Percentiles rank a stretch among this genome's conserved stretches.
These are phyloP conservation scores for Neofusicoccum umdonicola DNA, from an alignment of 2,329 filamentous ascomycete genomes.

Conservation along the genomic window DNA sequence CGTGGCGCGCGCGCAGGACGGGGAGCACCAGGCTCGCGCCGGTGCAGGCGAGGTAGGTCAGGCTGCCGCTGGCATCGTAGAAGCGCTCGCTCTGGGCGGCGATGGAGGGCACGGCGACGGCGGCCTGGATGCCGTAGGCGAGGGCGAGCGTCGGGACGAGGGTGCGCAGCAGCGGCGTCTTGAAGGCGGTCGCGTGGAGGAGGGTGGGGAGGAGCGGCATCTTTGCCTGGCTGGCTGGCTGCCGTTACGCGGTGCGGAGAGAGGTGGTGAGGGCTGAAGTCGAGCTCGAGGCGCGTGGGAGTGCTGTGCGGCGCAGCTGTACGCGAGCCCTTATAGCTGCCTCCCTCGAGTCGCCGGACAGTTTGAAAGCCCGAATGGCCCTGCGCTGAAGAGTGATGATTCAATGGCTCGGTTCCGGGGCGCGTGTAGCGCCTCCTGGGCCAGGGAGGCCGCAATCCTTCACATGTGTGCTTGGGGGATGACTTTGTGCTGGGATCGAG, in stretches of 20 bases:
- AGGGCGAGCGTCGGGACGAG: conserved; percentile 61
- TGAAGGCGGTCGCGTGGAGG: conserved; percentile 61
- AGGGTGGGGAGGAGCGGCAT: conserved; percentile 47
- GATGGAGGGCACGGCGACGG: conserved; percentile 62
- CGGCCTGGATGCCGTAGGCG: conserved; percentile 62
- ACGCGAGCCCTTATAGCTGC: background rate
- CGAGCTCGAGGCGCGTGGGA: background rate
- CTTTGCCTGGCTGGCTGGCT: background rate
- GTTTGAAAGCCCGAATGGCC: background rate
- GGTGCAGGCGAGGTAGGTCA: conserved; percentile 65
- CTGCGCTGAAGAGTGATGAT: background rate
- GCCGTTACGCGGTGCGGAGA: no score
- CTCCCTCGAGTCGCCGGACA: background rate
- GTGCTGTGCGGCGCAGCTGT: background rate
- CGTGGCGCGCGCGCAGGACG: conserved; percentile 53
- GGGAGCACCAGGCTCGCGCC: conserved; percentile 62
- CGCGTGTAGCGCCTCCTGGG: background rate
- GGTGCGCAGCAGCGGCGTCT: conserved; percentile 60
- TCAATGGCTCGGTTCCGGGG: background rate
- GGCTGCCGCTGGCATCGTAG: conserved; percentile 66
- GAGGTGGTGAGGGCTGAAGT: no score
- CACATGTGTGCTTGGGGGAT: background rate
- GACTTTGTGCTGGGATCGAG: conserved; percentile 14
- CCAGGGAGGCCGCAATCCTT: background rate
- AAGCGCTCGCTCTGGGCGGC: conserved; percentile 61